A percentile compares a stretch with the other conserved stretches of the same genome.
Evolutionary conservation across 495 filamentous ascomycete species (phyloP).

Genomic region (Patellaria atrata): DNA sequence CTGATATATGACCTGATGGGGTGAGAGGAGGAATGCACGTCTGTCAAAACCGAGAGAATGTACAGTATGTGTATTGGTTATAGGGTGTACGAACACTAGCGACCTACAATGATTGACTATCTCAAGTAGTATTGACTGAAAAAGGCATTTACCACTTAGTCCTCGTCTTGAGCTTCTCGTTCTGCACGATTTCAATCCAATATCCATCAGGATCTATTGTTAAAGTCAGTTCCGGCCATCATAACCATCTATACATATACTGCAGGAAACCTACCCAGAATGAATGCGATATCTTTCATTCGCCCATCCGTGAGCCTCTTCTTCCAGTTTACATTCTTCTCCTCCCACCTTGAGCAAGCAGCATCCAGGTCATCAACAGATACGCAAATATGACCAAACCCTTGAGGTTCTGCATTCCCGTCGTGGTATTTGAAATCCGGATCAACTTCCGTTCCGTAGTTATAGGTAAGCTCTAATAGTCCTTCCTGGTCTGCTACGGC

Average conservation of each 20-base stretch:
- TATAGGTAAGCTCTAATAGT: constrained; percentile 84
- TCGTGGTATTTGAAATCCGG: constrained; percentile 75
- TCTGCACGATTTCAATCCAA: constrained; percentile 84
- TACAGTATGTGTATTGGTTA: too few species aligned
- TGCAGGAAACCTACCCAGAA: constrained; percentile 35
- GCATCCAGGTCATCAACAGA: constrained; percentile 81
- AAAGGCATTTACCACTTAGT: constrained; percentile 31
- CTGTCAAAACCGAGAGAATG: too few species aligned
- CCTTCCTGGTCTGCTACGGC: constrained; percentile 59
- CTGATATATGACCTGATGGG: too few species aligned
- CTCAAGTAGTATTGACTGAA: neutral
- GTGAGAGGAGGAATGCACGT: too few species aligned
- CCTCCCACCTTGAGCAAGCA: constrained; percentile 75
- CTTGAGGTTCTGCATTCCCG: constrained; percentile 81
- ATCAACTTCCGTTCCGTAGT: constrained; percentile 92
- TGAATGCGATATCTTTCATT: constrained; percentile 91
- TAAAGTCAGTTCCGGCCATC: constrained; percentile 3
- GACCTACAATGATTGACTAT: too few species aligned
- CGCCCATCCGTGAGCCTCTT: constrained; percentile 83
- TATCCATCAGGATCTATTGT: constrained; percentile 70
- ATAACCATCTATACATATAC: constrained; percentile 1
- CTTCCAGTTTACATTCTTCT: constrained; percentile 73
- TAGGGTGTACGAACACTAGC: too few species aligned
- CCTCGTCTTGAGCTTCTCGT: constrained; percentile 42
- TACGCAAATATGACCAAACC: constrained; percentile 83